phyloP scores from a whole-genome alignment of 1,284 basidiomycete species.

The Thecaphora frezii region DNA sequence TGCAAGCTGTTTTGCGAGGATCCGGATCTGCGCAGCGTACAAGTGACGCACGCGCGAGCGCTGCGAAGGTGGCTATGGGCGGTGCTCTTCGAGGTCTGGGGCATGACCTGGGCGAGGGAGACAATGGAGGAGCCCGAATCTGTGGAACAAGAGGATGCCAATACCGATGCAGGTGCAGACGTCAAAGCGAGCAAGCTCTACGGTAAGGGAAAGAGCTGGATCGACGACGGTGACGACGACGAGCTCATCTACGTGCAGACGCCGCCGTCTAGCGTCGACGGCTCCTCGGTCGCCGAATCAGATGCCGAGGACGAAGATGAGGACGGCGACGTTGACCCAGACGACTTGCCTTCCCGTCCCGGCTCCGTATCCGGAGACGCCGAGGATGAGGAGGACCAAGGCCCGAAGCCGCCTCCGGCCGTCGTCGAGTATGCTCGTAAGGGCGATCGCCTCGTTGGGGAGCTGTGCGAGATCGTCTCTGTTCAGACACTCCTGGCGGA shows the following conservation, averaged over 20 bases:
- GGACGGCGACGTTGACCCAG: slow-evolving; percentile 11
- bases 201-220: not conserved
- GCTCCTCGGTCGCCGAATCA: slow-evolving; percentile 10
- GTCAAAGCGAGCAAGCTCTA: slow-evolving; percentile 1
- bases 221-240: slow-evolving; percentile 39
- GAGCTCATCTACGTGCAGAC: slow-evolving; percentile 46
- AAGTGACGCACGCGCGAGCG: slow-evolving; percentile 26
- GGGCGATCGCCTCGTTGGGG: slow-evolving; percentile 29
- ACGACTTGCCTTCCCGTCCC: slow-evolving; percentile 30
- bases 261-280: slow-evolving; percentile 30
- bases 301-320: slow-evolving; percentile 1
- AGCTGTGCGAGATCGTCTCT: slow-evolving; percentile 27
- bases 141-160: slow-evolving; percentile 6
- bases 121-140: slow-evolving; percentile 32
- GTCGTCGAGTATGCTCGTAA: slow-evolving; percentile 38
- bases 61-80: slow-evolving; percentile 33
- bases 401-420: slow-evolving; percentile 38
- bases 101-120: slow-evolving; percentile 47
- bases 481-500: slow-evolving; percentile 21
- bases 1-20: slow-evolving; percentile 34
- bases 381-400: slow-evolving; percentile 7
- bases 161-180: not conserved
- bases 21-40: slow-evolving; percentile 36
- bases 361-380: slow-evolving; percentile 22
- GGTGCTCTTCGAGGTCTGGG: slow-evolving; percentile 41